phyloP scores from a whole-genome alignment of 192 early-diverging fungal species.

The Diversispora eburnea region DNA sequence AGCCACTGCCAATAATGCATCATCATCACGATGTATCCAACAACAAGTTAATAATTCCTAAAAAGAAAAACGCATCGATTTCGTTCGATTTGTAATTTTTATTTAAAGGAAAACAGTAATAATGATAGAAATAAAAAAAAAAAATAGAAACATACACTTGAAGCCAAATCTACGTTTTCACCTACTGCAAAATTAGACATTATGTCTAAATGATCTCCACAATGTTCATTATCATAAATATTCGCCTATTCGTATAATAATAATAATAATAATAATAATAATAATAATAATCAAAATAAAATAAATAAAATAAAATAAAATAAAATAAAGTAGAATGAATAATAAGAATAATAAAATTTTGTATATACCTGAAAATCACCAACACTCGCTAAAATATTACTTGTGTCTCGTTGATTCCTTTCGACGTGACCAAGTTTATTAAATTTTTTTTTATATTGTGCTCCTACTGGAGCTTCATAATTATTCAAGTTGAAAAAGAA shows the following conservation, averaged over 20 bases:
- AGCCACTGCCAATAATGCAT: conserved; percentile 22
- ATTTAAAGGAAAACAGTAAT: neutral
- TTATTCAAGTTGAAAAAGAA: conserved; percentile 70
- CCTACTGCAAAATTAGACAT: conserved; percentile 83
- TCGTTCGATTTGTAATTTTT: neutral
- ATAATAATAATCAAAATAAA: neutral
- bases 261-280: neutral
- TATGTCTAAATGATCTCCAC: conserved; percentile 89
- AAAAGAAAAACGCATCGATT: too few relatives aligned
- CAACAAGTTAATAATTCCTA: conserved; percentile 30
- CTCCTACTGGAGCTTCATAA: conserved; percentile 47
- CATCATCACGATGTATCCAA: conserved; percentile 20
- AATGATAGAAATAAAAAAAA: neutral
- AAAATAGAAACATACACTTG: neutral
- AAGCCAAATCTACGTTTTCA: conserved; percentile 11
- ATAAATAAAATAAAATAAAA: neutral
- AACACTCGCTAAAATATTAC: conserved; percentile 71
- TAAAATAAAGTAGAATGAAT: neutral
- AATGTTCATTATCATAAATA: conserved; percentile 91
- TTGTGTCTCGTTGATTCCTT: conserved; percentile 61
- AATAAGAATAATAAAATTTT: neutral
- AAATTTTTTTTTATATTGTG: conserved; percentile 58
- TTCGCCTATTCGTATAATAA: conserved; percentile 51
- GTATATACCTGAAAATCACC: conserved; percentile 63
- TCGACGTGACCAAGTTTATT: conserved; percentile 68